Base-by-base conservation (phyloP, 2,329 filamentous ascomycete species). In the Aspergillus novofumigatus region DNA sequence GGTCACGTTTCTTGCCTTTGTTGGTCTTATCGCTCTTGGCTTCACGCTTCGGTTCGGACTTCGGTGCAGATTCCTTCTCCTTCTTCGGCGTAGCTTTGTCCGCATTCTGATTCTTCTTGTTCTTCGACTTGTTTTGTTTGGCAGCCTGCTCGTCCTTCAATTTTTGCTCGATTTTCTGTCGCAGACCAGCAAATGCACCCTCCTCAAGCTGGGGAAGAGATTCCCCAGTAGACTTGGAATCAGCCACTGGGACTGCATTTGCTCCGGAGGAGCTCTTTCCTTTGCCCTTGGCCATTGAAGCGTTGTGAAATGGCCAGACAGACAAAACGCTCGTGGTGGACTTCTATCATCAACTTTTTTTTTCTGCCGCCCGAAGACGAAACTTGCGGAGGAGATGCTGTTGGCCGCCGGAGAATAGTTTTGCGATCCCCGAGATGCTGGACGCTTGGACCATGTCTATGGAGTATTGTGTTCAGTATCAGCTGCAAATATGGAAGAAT, bases 1-100 rank as follows among this genome's bases (percentile, higher is more conserved):
- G 73, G 65, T 78, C 78, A 53, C 77, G 71, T 62, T 80, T 80
- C 64, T 77, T 78, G 56, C 75, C 75, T 49, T 72, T 62, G 50
- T 57, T 61, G 50, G 59, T 63, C 51, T 72, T 65, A 28, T 66
- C 60, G 49, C 56, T 60, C 29, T 65, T 62, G 32, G 59, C 55
- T 49, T 63, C 60, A 29, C 64, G 59, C 45, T 70, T 66, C 29
- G 55, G 32, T 44, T 59, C 55, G 11, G 50, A 23, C 11, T 65
- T 67, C 17, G 59, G 60, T n/a, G 63, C 60, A 49, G 56, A 53
- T 44, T 68, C 61, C 26, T 69, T 67, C 25, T 59, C 54, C 25
- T 69, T 67, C 49, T 67, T 67, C 53, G 62, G 57, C 51, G 59
- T 48, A 50, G 62, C 55, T 10, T 64, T 65, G 10, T 65, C 23